phyloP scores from a whole-genome alignment of 2,329 filamentous ascomycete genomes.

The Fusarium tuaranense region DNA sequence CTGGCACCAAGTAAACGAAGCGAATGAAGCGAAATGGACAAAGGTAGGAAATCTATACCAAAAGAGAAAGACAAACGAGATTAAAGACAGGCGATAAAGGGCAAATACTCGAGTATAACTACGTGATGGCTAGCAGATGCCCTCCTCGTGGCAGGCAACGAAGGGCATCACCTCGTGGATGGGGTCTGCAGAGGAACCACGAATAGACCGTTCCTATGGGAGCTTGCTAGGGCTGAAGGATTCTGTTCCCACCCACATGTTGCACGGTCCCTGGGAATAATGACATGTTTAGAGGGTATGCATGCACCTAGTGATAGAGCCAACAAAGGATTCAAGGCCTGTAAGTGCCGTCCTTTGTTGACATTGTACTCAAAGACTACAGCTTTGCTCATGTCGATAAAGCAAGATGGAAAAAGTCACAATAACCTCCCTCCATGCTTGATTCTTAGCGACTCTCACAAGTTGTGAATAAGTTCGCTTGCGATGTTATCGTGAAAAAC shows the following conservation, averaged over 20 bases:
- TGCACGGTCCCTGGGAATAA: neutral
- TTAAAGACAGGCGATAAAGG: too few relatives aligned
- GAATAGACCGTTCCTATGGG: neutral
- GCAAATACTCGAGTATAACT: too few relatives aligned
- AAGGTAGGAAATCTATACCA: too few relatives aligned
- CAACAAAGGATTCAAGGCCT: neutral
- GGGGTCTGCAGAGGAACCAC: neutral
- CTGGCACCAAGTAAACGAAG: neutral
- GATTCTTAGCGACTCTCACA: neutral
- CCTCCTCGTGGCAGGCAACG: too few relatives aligned
- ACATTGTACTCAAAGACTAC: neutral
- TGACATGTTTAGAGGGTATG: neutral
- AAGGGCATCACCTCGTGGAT: too few relatives aligned
- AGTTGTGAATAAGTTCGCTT: neutral
- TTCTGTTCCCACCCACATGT: neutral
- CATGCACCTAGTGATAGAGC: neutral
- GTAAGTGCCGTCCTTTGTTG: neutral
- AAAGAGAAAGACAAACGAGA: too few relatives aligned
- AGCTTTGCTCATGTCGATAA: too few relatives aligned
- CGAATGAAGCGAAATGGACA: too few relatives aligned
- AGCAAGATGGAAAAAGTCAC: too few relatives aligned
- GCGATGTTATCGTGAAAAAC: neutral
- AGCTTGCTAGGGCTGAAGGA: neutral
- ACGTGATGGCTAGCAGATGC: too few relatives aligned
- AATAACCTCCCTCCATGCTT: fast-evolving